Percentiles rank a stretch among this genome's conserved stretches.
Evolutionary conservation across 148 eudicot genomes (phyloP).

Genomic region (Amaranthus hypochondriacus): DNA sequence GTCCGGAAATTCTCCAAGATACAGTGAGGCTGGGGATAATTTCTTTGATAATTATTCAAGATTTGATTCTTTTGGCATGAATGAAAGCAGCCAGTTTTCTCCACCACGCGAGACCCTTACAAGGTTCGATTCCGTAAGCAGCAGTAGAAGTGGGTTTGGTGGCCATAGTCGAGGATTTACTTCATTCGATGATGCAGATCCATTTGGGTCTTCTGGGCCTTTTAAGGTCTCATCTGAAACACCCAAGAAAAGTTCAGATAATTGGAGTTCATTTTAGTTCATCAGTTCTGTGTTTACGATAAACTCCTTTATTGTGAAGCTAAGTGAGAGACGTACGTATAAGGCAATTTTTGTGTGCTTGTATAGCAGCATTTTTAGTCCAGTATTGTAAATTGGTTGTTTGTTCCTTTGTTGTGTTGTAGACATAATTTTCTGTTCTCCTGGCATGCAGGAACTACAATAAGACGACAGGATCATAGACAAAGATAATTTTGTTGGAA

Average conservation of each 20-base stretch:
- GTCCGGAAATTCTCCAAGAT: slow-evolving; percentile 69
- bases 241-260: slow-evolving; percentile 60
- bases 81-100: slow-evolving; percentile 36
- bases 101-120: slow-evolving; percentile 56
- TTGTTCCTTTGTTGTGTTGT: slow-evolving; percentile 12
- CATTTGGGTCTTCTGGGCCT: slow-evolving; percentile 88
- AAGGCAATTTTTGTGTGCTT: slow-evolving; percentile 21
- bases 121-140: slow-evolving; percentile 76
- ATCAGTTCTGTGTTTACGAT: neutral
- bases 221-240: slow-evolving; percentile 75
- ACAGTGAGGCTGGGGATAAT: slow-evolving; percentile 52
- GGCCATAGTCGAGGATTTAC: slow-evolving; percentile 55
- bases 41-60: slow-evolving; percentile 61
- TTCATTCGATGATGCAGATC: slow-evolving; percentile 84
- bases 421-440: slow-evolving; percentile 6
- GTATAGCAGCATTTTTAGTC: slow-evolving; percentile 17
- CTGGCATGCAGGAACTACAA: neutral
- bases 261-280: slow-evolving; percentile 69
- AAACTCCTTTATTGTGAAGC: neutral
- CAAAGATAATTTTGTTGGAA: too few species aligned
- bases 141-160: slow-evolving; percentile 57
- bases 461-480: too few species aligned
- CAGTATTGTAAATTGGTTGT: slow-evolving; percentile 19
- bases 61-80: slow-evolving; percentile 51
- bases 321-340: neutral